phyloP scores from a whole-genome alignment of 2,329 filamentous ascomycete genomes.

The Dothistroma pini region DNA sequence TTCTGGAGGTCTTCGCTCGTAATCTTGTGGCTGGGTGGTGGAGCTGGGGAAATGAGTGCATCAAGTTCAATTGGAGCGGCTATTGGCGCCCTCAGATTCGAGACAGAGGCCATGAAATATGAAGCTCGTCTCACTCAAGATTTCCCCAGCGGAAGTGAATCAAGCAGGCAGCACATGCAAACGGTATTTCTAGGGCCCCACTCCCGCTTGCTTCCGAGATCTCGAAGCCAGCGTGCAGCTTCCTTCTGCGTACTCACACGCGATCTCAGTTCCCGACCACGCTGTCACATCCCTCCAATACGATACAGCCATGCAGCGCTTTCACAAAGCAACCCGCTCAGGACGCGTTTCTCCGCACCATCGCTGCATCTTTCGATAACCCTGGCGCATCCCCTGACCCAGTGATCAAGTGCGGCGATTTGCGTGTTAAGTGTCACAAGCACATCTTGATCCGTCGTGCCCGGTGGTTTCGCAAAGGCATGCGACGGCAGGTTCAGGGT shows the following conservation, averaged over 20 bases:
- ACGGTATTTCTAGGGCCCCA: neutral
- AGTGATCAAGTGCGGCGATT: neutral
- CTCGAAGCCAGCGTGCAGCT: too few relatives aligned
- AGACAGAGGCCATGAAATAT: too few relatives aligned
- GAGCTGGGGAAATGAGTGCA: constrained; percentile 71
- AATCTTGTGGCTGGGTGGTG: constrained; percentile 73
- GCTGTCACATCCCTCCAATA: neutral
- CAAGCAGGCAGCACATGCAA: neutral
- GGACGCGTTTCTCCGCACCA: neutral
- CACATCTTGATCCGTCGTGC: neutral
- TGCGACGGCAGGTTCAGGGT: neutral
- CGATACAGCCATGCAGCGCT: neutral
- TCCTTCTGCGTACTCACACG: too few relatives aligned
- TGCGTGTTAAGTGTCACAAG: neutral
- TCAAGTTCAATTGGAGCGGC: constrained; percentile 62
- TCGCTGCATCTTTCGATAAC: neutral
- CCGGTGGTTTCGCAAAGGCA: neutral
- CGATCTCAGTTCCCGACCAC: too few relatives aligned
- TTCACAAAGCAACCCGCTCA: neutral
- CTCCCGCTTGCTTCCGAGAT: neutral
- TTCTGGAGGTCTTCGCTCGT: constrained; percentile 73
- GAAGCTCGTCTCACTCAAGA: too few relatives aligned
- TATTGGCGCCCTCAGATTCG: constrained; percentile 42
- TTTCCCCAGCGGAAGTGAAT: neutral
- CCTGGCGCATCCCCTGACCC: neutral